Evolutionary conservation across 441 rosid species (phyloP), one percentile per base, ranked within the genome.

Genomic region (Gossypium lobatum): DNA sequence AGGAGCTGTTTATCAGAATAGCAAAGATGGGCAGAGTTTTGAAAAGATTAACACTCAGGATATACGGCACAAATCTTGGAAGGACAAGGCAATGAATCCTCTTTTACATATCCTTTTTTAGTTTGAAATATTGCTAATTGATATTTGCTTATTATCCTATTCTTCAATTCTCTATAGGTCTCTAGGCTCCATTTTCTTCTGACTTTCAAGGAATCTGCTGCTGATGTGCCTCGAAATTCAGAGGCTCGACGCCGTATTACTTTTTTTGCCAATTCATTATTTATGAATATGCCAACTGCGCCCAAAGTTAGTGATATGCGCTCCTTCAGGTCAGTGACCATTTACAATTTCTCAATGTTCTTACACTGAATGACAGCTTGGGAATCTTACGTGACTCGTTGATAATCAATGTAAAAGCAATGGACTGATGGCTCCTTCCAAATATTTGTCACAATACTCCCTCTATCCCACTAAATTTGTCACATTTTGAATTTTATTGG

Each of bases 211-310:
- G 98, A 95, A 82, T 92, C 99, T 71, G 99, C 97, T 50, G 91
- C 90, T 68, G 91, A 95, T 39, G 90, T 95, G 76, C 99, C 99
- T 58, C 88, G 83, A 55, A 91, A 85, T 81, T 86, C 91, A 84
- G 99, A 95, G 50, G 99, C 98, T 80, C 95, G 99, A 16, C 96
- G 99, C 52, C 91, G 99, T 53, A 89, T 95, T 80, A 93, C 97
- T 50, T 95, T 95, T 86, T 95, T 95, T 80, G 90, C 99, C 70
- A 95, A 95, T 78, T 93, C 99, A 73, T 80, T 95, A 70, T 93
- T 88, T 81, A 95, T 95, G 99, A 87, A 81, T 74, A 86, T 95
- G 93, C 99, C 99, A 59, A 71, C 74, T 23, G 97, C 99, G 71
- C 99, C 97, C 37, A 87, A 78, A 85, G 96, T 95, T 60, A 90